These are phyloP conservation scores for Hevea brasiliensis DNA, from an alignment of 345 rosid species.

Conservation along the genomic window DNA sequence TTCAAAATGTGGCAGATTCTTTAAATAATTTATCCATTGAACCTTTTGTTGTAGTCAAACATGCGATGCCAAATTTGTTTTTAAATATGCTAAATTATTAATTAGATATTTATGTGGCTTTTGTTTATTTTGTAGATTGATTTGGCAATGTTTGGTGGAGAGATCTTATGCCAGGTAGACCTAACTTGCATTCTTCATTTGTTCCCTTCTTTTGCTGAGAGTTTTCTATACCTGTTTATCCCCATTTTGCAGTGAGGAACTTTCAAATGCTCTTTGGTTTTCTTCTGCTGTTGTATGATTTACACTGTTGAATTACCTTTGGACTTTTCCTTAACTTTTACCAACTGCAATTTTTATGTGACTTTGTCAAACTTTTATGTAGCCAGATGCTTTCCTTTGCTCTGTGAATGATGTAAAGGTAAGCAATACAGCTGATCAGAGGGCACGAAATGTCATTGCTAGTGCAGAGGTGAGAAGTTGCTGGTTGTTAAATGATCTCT, in stretches of 20 bases:
- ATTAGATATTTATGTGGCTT: slow-evolving; percentile 23
- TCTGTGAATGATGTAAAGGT: slow-evolving; percentile 92
- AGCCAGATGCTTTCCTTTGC: slow-evolving; percentile 99
- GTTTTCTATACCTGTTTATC: background rate
- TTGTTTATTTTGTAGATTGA: slow-evolving; percentile 56
- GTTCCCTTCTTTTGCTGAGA: background rate
- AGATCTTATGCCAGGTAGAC: slow-evolving; percentile 87
- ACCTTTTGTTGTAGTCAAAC: background rate
- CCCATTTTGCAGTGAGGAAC: background rate
- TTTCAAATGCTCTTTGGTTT: background rate
- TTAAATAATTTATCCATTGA: background rate
- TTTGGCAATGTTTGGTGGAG: slow-evolving; percentile 91
- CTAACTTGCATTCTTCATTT: slow-evolving; percentile 16
- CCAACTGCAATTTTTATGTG: slow-evolving; percentile 25
- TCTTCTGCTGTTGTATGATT: slow-evolving; percentile 1
- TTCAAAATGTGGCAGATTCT: slow-evolving; percentile 17
- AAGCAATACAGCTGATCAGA: slow-evolving; percentile 62
- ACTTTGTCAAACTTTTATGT: slow-evolving; percentile 40
- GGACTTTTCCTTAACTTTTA: background rate
- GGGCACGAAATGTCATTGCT: slow-evolving; percentile 66
- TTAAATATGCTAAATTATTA: slow-evolving; percentile 15
- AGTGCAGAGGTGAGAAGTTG: slow-evolving; percentile 68
- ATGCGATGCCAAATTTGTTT: slow-evolving; percentile 1
- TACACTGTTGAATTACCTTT: background rate
- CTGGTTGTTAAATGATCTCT: slow-evolving; percentile 1